Evolutionary conservation across 805 yeast genomes (phyloP), one percentile per base, ranked within the genome.

Genomic region (Lachancea dasiensis): DNA sequence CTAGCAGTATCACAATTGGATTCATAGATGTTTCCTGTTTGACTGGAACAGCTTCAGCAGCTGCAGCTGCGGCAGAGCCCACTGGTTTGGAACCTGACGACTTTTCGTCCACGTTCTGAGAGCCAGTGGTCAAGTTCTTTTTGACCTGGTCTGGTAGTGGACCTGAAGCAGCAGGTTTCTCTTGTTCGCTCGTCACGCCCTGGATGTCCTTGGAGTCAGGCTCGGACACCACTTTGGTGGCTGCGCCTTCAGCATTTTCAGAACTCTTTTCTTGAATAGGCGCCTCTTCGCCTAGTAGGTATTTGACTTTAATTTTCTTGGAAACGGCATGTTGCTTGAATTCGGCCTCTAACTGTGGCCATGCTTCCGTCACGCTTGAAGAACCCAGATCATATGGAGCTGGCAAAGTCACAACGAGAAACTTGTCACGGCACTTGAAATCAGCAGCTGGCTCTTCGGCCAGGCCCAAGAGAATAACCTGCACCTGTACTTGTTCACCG

Each of bases 371-470:
- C 35, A 85, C 81, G 19, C 72, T 54, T 29, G 73, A 67, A 36
- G 76, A 78, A 44, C 72, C 72, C 44, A 75, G 60, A 40, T 70
- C 73, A 37, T 67, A 63, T 13, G 82, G 78, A 44, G 86, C 76
- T 33, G 95, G 94, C 48, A 87, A 72, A 19, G 94, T 77, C 50
- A 89, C 89, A 43, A 92, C 79, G 54, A 90, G 75, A 61, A 92
- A 92, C 67, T 92, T 92, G 65, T 92, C 97, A 61, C 80, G 83
- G 64, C 95, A 83, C 63, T 80, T 81, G 65, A 72, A 77, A 55
- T 78, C 86, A 34, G 75, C 63, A 3, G 77, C 68, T 36, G 94
- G 89, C 43, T 85, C 90, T 52, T 78, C 77, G 38, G 78, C 67
- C 50, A 84, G 70, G 11, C 95, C 95, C 64, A 89, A 89, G 46